phyloP scores from a whole-genome alignment of 148 eudicot species.

The Euryodendron excelsum region DNA sequence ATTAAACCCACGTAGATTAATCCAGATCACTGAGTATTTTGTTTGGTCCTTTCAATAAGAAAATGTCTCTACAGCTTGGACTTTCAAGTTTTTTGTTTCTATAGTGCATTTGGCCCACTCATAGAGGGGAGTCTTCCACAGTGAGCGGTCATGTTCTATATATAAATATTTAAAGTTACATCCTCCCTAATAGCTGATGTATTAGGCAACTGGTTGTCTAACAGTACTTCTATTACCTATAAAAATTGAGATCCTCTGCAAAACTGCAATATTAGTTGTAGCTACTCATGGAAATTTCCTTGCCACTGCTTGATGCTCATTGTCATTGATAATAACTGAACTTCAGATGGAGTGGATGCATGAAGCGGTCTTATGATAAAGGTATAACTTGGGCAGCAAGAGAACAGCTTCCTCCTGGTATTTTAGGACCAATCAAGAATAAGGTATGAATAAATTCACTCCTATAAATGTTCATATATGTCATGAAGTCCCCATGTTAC shows the following conservation, averaged over 20 bases:
- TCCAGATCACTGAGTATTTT: neutral
- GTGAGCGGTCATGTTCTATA: neutral
- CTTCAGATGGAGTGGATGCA: conserved; percentile 89
- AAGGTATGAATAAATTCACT: conserved; percentile 40
- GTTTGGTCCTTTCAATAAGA: neutral
- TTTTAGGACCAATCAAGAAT: conserved; percentile 86
- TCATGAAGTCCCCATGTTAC: neutral
- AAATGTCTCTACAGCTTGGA: neutral
- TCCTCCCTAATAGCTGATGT: neutral
- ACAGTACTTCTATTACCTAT: neutral
- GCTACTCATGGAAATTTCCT: neutral
- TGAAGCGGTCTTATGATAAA: conserved; percentile 83
- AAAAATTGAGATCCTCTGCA: neutral
- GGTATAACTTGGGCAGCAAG: conserved; percentile 81
- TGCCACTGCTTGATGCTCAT: conserved; percentile 5
- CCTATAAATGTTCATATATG: neutral
- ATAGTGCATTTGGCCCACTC: neutral
- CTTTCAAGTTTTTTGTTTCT: neutral
- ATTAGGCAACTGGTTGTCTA: neutral
- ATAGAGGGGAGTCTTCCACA: neutral
- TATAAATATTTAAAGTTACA: neutral
- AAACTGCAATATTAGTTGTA: neutral
- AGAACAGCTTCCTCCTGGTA: conserved; percentile 94
- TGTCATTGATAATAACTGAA: conserved; percentile 8
- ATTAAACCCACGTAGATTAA: neutral